These are phyloP conservation scores for Ciborinia camelliae DNA, from an alignment of 2,329 filamentous ascomycete genomes.

Conservation along the genomic window DNA sequence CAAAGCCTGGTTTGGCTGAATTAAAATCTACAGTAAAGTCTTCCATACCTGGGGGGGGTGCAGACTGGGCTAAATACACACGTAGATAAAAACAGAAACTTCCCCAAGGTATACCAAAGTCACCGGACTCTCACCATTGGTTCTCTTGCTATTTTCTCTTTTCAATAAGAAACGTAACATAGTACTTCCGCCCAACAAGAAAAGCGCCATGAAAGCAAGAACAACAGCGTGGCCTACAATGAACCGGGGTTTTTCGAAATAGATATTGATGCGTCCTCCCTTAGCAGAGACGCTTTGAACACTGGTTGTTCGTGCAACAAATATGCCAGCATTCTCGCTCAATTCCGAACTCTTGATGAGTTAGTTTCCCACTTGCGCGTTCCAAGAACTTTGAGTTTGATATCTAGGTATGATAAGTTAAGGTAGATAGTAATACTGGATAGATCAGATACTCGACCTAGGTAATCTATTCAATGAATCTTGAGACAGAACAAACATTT, in stretches of 20 bases:
- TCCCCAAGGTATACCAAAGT: too few relatives aligned
- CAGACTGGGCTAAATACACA: too few relatives aligned
- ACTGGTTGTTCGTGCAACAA: slow-evolving; percentile 80
- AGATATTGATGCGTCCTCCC: slow-evolving; percentile 85
- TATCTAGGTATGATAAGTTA: too few relatives aligned
- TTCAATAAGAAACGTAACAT: slow-evolving; percentile 60
- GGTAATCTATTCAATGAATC: too few relatives aligned
- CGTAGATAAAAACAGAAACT: too few relatives aligned
- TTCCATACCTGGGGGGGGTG: slow-evolving; percentile 41
- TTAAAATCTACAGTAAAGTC: slow-evolving; percentile 40
- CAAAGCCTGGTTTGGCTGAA: slow-evolving; percentile 43
- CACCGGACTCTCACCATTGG: slow-evolving; percentile 58
- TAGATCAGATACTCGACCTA: too few relatives aligned
- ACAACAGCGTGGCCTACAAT: slow-evolving; percentile 72
- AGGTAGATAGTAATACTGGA: too few relatives aligned
- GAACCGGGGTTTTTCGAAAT: slow-evolving; percentile 55
- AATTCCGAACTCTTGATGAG: slow-evolving; percentile 81
- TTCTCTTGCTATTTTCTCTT: slow-evolving; percentile 66
- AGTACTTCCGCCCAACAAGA: slow-evolving; percentile 65
- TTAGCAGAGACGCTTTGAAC: slow-evolving; percentile 93
- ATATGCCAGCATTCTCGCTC: slow-evolving; percentile 84
- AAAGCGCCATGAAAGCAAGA: slow-evolving; percentile 68
- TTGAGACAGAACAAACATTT: fast-evolving
- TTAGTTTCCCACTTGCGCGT: too few relatives aligned
- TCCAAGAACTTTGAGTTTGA: too few relatives aligned